Base-by-base conservation (phyloP, 495 filamentous ascomycete species). In the Penicillium mononematosum region DNA sequence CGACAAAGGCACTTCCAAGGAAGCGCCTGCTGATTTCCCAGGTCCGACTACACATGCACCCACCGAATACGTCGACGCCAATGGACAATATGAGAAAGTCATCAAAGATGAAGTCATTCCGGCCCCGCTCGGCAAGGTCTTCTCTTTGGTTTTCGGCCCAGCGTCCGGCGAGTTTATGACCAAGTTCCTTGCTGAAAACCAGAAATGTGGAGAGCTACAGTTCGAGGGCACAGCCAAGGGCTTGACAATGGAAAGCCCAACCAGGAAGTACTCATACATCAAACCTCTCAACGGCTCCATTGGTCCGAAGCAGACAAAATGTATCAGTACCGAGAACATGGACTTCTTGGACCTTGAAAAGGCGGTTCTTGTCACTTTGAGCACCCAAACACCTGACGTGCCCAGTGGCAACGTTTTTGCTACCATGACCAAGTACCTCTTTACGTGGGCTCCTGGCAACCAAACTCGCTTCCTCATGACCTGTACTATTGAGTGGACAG, bases 301-400 rank as follows among this genome's bases (percentile, higher is more conserved):
- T 63, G 94, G 94, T 0, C 94, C 95, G 3, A 96, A 85, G 67
- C 89, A 96, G 72, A 99, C 94, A 25, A 98, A 96, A 68, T 98
- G 95, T 70, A 87, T 95, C 56, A 90, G 89, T 49, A 92, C 85
- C 2, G 89, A 96, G 74, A 86, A 77, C 20, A 64, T 99, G 16
- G 91, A 96, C 54, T 76, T 82, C 48, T 72, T 95, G 50, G 93
- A 99, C 68, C 74, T 96, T 7, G 94, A 99, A 51, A 94, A 91
- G 70, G 83, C 89, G 9, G 83, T 94, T 50, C 85, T 86, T 5
- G 85, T 97, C 17, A 85, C 85, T 0, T 79, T 91, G 9, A 81
- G 79, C 47, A 97, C 92, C 5, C 90, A 95, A 63, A 99, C 88
- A 14, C 94, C 94, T 0, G 94, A 99, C 70, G 94, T 99, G 4